Conservation (phyloP, 2,329 filamentous ascomycete genomes). For the Colletotrichum cordylinicola region DNA sequence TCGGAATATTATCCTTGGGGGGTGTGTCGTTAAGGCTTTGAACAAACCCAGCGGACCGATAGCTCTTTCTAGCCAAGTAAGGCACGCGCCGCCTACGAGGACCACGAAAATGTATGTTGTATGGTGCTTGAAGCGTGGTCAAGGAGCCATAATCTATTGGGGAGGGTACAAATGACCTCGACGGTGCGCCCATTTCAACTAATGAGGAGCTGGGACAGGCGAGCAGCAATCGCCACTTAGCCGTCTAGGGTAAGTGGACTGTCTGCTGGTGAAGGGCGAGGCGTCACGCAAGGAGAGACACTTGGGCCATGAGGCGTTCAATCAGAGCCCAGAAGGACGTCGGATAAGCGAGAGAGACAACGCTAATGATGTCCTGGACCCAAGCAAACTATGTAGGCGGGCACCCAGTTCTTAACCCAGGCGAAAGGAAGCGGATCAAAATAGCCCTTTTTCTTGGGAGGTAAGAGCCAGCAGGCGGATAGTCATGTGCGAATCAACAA, state of each 20-base stretch:
- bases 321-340: background rate
- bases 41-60: background rate
- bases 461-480: background rate
- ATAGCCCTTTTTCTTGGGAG: background rate
- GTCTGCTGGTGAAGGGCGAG: conserved; percentile 4
- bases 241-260: background rate
- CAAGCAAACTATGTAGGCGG: background rate
- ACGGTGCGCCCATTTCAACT: background rate
- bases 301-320: background rate
- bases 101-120: conserved; percentile 14
- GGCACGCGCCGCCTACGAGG: background rate
- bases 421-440: background rate
- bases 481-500: background rate
- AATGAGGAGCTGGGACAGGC: conserved; percentile 4
- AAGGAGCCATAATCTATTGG: conserved; percentile 22
- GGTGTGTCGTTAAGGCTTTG: background rate
- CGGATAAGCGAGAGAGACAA: background rate
- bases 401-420: background rate
- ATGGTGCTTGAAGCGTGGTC: conserved; percentile 27
- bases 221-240: background rate
- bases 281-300: conserved; percentile 1
- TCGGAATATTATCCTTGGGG: background rate
- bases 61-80: background rate
- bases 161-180: background rate
- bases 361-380: background rate